Base-by-base conservation (phyloP, 1,284 basidiomycete genomes). In the Ustilago bromivora region DNA sequence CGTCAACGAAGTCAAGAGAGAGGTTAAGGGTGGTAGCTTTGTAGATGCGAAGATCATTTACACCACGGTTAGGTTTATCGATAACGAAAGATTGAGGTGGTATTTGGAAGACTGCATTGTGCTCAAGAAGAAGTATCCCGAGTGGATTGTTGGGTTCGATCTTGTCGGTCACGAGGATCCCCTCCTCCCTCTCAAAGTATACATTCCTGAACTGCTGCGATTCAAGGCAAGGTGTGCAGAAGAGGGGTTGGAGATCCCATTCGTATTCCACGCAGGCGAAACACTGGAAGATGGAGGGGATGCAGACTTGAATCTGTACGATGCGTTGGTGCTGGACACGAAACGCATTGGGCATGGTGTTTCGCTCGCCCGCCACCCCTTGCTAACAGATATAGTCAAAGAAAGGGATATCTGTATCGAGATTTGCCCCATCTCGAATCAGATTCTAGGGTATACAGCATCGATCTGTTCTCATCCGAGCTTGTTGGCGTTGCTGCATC, bases 321-420 rank as follows among this genome's bases (percentile, higher is more conserved):
- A 94, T 82, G 92, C 92, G 3, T 90, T 94, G 52, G 84, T 93
- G 36, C 87, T 93, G 17, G 92, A 91, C 28, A 92, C 92, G 4
- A 92, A 91, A 80, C 89, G 92, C 15, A 93, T 93, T 63, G 92
- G 92, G 0, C 92, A 94, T 86, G 92, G 91, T 6, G 92, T 90
- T 81, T 92, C 92, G 3, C 87, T 93, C 23, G 88, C 89, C 46
- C 93, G 92, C 79, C 92, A 93, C 82, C 92, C 92, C 0, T 89
- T 89, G 70, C 87, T 93, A 34, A 90, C 93, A 84, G 88, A 91
- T 55, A 88, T 90, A 6, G 92, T 92, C 82, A 88, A 89, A 66
- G 89, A 92, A 78, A 88, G 87, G 52, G 88, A 88, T 10, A 92
- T 94, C 71, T 89, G 90, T 8, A 81, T 93, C 28, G 92, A 93